Evolutionary conservation across 345 rosid genomes (phyloP).

Genomic region (Noccaea bulbosa): DNA sequence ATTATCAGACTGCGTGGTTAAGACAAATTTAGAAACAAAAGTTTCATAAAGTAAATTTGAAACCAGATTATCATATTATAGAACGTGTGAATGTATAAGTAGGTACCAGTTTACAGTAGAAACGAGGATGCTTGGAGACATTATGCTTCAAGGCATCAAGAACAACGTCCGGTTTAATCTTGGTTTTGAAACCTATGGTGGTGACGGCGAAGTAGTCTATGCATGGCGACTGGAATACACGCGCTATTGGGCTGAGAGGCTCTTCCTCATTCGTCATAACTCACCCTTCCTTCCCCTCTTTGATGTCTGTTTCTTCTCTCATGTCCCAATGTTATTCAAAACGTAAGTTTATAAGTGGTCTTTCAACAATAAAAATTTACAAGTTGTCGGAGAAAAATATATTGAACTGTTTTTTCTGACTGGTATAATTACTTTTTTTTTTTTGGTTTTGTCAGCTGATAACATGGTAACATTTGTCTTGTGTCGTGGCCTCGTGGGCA

Average conservation of each 20-base stretch:
- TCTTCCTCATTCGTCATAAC: slow-evolving; percentile 9
- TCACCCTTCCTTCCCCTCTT: background rate
- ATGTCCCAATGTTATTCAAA: background rate
- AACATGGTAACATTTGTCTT: too few relatives aligned
- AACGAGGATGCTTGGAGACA: slow-evolving; percentile 82
- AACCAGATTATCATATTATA: too few relatives aligned
- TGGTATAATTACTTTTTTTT: too few relatives aligned
- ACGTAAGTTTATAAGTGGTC: slow-evolving; percentile 13
- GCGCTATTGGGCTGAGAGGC: slow-evolving; percentile 62
- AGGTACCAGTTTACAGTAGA: slow-evolving; percentile 69
- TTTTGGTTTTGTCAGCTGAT: too few relatives aligned
- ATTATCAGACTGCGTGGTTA: slow-evolving; percentile 22
- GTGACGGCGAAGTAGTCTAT: slow-evolving; percentile 55
- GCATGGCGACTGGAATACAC: slow-evolving; percentile 54
- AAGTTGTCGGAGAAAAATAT: background rate
- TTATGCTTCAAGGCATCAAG: slow-evolving; percentile 58
- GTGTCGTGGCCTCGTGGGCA: too few relatives aligned
- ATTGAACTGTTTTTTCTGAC: background rate
- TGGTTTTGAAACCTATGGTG: slow-evolving; percentile 56
- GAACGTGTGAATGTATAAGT: background rate
- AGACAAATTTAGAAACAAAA: background rate
- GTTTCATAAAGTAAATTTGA: background rate
- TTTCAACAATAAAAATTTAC: background rate
- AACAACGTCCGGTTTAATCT: slow-evolving; percentile 45
- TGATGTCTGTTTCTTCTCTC: background rate